A percentile compares a stretch with the other conserved stretches of the same genome.
Conservation (phyloP, 2,329 filamentous ascomycete species). For the Arachnomyces sp. region DNA sequence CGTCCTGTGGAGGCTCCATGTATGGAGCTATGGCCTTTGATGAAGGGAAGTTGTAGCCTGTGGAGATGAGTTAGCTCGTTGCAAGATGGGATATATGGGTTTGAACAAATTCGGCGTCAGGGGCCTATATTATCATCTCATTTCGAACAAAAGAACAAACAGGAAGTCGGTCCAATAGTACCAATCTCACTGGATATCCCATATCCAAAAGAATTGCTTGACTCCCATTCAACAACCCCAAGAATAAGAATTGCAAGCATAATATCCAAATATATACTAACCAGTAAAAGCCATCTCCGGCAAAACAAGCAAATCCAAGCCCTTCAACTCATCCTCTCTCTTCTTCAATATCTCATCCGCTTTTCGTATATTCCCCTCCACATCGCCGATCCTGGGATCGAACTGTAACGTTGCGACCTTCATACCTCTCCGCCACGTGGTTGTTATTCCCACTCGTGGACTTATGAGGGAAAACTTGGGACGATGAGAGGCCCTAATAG, state of each 20-base stretch:
- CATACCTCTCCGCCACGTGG: conserved; percentile 24
- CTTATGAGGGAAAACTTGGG: neutral
- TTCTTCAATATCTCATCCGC: conserved; percentile 36
- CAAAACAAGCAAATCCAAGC: conserved; percentile 50
- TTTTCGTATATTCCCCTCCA: conserved; percentile 36
- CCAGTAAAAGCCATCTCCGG: conserved; percentile 56
- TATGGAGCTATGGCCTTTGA: conserved; percentile 49
- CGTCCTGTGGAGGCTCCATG: conserved; percentile 50
- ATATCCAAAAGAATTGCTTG: neutral
- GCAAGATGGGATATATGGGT: too few species aligned
- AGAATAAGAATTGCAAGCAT: conserved; percentile 2
- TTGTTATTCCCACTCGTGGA: neutral
- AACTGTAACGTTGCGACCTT: conserved; percentile 42
- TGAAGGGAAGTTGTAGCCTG: conserved; percentile 57
- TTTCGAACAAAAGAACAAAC: too few species aligned
- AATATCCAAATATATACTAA: conserved; percentile 24
- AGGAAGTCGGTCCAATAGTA: too few species aligned
- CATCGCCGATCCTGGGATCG: conserved; percentile 34
- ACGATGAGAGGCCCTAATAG: neutral
- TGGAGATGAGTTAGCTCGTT: neutral
- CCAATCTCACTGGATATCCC: too few species aligned
- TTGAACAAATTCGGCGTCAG: too few species aligned
- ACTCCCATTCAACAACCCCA: neutral
- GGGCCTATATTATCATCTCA: too few species aligned
- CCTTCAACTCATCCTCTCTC: conserved; percentile 18